Evolutionary conservation across 2,329 filamentous ascomycete species (phyloP).

Genomic region (Aspergillus novofumigatus): DNA sequence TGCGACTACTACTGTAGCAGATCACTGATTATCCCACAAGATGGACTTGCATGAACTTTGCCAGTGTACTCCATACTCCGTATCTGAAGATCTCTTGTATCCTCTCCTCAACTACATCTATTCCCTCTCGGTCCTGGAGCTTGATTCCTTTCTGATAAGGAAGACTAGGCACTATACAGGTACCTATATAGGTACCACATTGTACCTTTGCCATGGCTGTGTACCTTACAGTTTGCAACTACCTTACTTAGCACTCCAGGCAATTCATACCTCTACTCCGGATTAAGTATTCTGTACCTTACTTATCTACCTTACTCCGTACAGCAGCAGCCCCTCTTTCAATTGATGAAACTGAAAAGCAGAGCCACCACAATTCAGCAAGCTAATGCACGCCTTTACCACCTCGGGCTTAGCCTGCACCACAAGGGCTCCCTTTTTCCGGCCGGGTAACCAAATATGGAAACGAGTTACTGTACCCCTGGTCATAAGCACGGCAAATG

Average conservation of each 20-base stretch:
- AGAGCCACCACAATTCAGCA: slow-evolving; percentile 6
- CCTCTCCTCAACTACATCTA: neutral
- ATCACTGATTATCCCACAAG: neutral
- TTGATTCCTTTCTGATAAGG: neutral
- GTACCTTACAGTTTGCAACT: too few species aligned
- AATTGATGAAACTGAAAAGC: slow-evolving; percentile 4
- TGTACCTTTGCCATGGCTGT: too few species aligned
- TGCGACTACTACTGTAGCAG: neutral
- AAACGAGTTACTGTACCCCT: slow-evolving; percentile 11
- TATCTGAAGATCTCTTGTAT: neutral
- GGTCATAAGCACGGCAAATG: neutral
- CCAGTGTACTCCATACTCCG: neutral
- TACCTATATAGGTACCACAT: neutral
- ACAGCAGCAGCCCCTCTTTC: slow-evolving; percentile 17
- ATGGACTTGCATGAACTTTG: neutral
- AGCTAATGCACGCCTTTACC: slow-evolving; percentile 3
- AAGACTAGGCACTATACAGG: neutral
- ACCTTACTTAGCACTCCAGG: too few species aligned
- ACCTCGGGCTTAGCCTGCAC: slow-evolving; percentile 1
- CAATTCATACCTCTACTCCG: neutral
- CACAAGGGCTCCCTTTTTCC: slow-evolving; percentile 1
- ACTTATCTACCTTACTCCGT: neutral
- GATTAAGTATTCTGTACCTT: too few species aligned
- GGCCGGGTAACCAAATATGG: slow-evolving; percentile 4
- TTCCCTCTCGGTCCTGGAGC: neutral